A percentile compares a stretch with the other conserved stretches of the same genome.
Evolutionary conservation across 75 land plant genomes (phyloP).

Genomic region (Cryptomeria japonica): DNA sequence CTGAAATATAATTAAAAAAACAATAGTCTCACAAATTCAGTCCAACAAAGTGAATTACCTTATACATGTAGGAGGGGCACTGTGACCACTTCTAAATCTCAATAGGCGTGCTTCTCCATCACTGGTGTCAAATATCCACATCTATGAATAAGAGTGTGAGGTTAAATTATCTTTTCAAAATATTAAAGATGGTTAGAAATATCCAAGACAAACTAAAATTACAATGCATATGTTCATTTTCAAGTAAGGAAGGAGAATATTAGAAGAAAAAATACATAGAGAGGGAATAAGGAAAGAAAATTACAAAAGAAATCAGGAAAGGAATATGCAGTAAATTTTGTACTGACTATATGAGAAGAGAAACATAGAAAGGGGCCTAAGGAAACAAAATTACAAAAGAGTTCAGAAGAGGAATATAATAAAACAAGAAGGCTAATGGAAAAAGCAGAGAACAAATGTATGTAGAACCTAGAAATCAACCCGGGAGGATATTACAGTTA

Average conservation of each 20-base stretch:
- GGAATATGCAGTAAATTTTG: no score
- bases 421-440: neutral
- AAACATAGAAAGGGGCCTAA: neutral
- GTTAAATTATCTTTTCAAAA: neutral
- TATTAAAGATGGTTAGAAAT: neutral
- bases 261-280: neutral
- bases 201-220: neutral
- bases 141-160: conserved; percentile 38
- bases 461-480: neutral
- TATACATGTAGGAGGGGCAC: conserved; percentile 97
- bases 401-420: no score
- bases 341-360: neutral
- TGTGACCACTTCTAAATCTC: conserved; percentile 96
- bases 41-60: conserved; percentile 34
- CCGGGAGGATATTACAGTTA: neutral
- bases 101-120: conserved; percentile 94
- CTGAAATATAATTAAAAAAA: neutral
- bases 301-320: no score
- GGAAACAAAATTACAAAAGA: no score
- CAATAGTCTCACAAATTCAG: neutral
- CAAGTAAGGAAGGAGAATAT: neutral
- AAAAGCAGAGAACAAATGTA: neutral
- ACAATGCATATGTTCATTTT: neutral
- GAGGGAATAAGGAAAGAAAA: no score
- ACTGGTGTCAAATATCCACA: conserved; percentile 98